A percentile compares a stretch with the other conserved stretches of the same genome.
Conservation (phyloP, 148 eudicot genomes). For the Drosera capensis region DNA sequence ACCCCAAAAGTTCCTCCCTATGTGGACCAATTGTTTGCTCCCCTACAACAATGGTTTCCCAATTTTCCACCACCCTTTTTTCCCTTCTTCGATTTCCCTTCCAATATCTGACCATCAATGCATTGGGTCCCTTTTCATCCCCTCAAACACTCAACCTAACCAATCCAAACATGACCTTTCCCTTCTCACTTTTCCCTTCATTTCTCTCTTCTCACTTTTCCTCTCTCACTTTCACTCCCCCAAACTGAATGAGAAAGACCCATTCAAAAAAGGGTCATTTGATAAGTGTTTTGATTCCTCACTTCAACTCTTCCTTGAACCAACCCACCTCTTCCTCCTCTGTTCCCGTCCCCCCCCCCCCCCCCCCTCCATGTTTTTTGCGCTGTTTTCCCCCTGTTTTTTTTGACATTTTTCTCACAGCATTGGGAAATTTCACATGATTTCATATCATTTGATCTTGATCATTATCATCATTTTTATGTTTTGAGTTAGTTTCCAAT, state of each 20-base stretch:
- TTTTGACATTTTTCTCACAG: not conserved
- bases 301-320: not conserved
- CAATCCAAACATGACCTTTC: slow-evolving; percentile 11
- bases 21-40: slow-evolving; percentile 5
- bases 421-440: not conserved
- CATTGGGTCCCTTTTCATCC: slow-evolving; percentile 21
- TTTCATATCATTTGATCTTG: not conserved
- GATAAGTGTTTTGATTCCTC: not conserved
- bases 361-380: too few species aligned
- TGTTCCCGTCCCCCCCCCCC: too few species aligned
- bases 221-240: slow-evolving; percentile 4
- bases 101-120: slow-evolving; percentile 6
- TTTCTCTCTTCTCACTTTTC: not conserved
- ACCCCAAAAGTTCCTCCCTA: slow-evolving; percentile 18
- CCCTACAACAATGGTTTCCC: not conserved
- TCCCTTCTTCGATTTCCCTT: not conserved
- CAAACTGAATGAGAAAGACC: not conserved
- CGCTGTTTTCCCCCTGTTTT: not conserved
- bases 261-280: slow-evolving; percentile 7
- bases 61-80: not conserved
- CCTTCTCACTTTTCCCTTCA: not conserved
- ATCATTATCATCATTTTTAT: not conserved
- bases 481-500: not conserved
- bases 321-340: slow-evolving; percentile 3
- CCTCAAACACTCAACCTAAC: slow-evolving; percentile 16